Evolutionary conservation across 495 filamentous ascomycete species (phyloP).

Genomic region (Podospora conica): DNA sequence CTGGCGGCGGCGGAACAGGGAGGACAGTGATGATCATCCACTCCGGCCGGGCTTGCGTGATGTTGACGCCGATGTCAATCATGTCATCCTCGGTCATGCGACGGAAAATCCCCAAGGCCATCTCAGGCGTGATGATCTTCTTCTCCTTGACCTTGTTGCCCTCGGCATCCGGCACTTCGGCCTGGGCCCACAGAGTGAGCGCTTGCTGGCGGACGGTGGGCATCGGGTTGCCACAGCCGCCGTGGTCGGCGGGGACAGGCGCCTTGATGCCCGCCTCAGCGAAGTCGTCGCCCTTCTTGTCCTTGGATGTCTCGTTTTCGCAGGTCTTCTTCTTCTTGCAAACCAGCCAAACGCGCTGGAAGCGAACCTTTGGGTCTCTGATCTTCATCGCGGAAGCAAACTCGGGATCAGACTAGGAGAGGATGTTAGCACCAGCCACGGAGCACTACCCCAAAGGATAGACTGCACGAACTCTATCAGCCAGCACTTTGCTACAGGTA

Average conservation of each 20-base stretch:
- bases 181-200: slow-evolving; percentile 62
- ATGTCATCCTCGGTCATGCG: slow-evolving; percentile 76
- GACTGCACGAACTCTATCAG: slow-evolving; percentile 83
- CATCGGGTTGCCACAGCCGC: slow-evolving; percentile 88
- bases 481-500: slow-evolving; percentile 92
- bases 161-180: slow-evolving; percentile 59
- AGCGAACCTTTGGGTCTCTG: slow-evolving; percentile 87
- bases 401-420: slow-evolving; percentile 66
- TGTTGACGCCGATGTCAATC: slow-evolving; percentile 79
- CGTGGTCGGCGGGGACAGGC: slow-evolving; percentile 55
- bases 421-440: slow-evolving; percentile 58
- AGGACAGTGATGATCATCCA: slow-evolving; percentile 98
- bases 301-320: slow-evolving; percentile 55
- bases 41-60: slow-evolving; percentile 88
- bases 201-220: slow-evolving; percentile 81
- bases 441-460: slow-evolving; percentile 37
- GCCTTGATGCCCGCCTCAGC: slow-evolving; percentile 45
- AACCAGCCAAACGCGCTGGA: slow-evolving; percentile 77
- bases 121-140: slow-evolving; percentile 72
- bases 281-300: slow-evolving; percentile 51
- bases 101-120: slow-evolving; percentile 77
- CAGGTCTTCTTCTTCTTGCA: slow-evolving; percentile 84
- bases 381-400: slow-evolving; percentile 74
- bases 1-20: slow-evolving; percentile 90
- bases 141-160: slow-evolving; percentile 76